Percentiles rank a stretch among this genome's conserved stretches.
Conservation (phyloP, 305 asterid genomes). For the Solanum hybrid region DNA sequence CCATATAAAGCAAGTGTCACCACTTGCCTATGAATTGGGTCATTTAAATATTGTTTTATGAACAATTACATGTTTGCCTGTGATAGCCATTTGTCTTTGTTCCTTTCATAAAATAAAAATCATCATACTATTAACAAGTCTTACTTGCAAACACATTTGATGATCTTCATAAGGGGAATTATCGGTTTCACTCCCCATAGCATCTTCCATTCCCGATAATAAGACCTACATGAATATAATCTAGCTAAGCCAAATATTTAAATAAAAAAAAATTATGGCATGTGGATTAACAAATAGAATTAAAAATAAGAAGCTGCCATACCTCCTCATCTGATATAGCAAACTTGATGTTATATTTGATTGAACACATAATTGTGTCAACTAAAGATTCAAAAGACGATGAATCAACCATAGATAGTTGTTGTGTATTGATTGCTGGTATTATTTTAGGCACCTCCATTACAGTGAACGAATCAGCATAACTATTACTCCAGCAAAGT, state of each 20-base stretch:
- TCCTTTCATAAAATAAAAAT: not conserved
- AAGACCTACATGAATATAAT: slow-evolving; percentile 20
- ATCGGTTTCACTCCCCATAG: slow-evolving; percentile 14
- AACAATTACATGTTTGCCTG: not conserved
- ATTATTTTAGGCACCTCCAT: slow-evolving; percentile 28
- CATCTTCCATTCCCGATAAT: slow-evolving; percentile 11
- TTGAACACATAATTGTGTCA: slow-evolving; percentile 37
- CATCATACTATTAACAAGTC: not conserved
- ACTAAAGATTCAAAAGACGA: slow-evolving; percentile 11
- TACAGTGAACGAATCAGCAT: not conserved
- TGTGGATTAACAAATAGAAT: not conserved
- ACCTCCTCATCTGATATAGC: slow-evolving; percentile 30
- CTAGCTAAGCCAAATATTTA: not conserved
- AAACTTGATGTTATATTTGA: slow-evolving; percentile 39
- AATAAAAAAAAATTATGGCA: not conserved
- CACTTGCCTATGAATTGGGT: not conserved
- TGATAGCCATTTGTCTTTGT: not conserved
- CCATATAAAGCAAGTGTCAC: not conserved
- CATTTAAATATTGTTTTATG: not conserved
- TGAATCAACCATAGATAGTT: slow-evolving; percentile 14
- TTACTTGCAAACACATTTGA: slow-evolving; percentile 51
- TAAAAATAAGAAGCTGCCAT: slow-evolving; percentile 9
- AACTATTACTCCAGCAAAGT: not conserved
- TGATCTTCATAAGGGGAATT: slow-evolving; percentile 37
- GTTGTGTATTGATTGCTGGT: not conserved